phyloP scores from a whole-genome alignment of 345 rosid species.

The Brassica incana region DNA sequence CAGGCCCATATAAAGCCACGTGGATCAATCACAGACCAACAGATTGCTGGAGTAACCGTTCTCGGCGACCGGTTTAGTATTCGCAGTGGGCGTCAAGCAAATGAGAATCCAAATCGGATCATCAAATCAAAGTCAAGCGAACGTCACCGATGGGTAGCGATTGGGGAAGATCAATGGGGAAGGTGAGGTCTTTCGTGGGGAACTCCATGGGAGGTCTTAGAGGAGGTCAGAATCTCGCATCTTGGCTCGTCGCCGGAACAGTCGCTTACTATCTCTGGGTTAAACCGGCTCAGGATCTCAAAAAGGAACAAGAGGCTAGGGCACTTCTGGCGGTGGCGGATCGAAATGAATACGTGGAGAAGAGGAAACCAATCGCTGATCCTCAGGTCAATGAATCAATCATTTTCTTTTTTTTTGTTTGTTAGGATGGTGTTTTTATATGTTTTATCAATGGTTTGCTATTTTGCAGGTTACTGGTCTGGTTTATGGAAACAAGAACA shows the following conservation, averaged over 20 bases:
- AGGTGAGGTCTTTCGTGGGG: constrained; percentile 65
- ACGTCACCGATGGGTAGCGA: constrained; percentile 47
- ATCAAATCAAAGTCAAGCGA: constrained; percentile 15
- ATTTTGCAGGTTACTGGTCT: constrained; percentile 64
- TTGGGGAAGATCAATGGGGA: constrained; percentile 68
- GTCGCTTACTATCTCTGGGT: constrained; percentile 93
- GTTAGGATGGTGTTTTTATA: background rate
- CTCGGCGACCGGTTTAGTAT: constrained; percentile 12
- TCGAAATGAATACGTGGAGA: constrained; percentile 67
- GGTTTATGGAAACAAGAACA: constrained; percentile 63
- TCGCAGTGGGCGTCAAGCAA: constrained; percentile 30
- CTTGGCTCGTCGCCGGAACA: constrained; percentile 92
- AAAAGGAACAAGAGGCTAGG: constrained; percentile 76
- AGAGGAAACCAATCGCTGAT: constrained; percentile 75
- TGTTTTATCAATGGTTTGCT: background rate
- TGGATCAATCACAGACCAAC: constrained; percentile 7
- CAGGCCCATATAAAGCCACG: constrained; percentile 12
- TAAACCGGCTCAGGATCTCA: constrained; percentile 87
- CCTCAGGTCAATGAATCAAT: constrained; percentile 57
- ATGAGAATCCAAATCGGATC: constrained; percentile 14
- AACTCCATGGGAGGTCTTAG: constrained; percentile 87
- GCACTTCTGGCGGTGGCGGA: constrained; percentile 73
- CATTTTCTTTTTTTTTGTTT: background rate
- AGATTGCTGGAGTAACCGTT: constrained; percentile 9
- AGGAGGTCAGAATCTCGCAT: constrained; percentile 71